Base-by-base conservation (phyloP, 768 basidiomycete species). In the Boletus subcaerulescens region DNA sequence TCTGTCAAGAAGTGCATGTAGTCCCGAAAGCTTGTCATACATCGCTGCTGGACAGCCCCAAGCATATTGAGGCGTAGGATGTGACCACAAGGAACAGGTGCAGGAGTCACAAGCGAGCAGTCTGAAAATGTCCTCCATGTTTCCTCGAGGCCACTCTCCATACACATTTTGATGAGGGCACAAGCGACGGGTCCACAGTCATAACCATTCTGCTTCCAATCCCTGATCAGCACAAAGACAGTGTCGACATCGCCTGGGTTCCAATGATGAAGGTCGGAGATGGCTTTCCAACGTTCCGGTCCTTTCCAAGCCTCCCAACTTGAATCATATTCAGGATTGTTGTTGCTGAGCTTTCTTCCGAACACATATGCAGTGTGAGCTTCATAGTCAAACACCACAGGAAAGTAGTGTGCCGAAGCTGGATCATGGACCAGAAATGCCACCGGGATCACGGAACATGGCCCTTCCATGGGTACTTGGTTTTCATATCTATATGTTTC, bases 181-280 rank as follows among this genome's bases (percentile, higher is more conserved):
- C 43, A 50, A 5, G 38, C 14, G 13, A 45, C 50, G 1, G 54
- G 54, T n/a, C 54, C 48, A 45, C 48, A 55, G 33, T 55, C 43
- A 33, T 55, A 55, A 2, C 54, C 54, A 55, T 55, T 55, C 26
- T 55, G 54, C 5, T 3, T 22, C 54, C 54, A 54, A 11, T 57
- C 52, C 15, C 24, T 33, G 1, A 5, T 11, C 3, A 33, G 3
- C 3, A 55, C 36, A 0, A 20, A 1, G 17, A 55, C 38, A 3
- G 3, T 6, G 1, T 45, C 38, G 3, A 35, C 3, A 33, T 53
- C 26, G 5, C 31, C 41, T 7, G 29, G 29, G 26, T 48, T 11
- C 51, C 56, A 57, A 1, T 9, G 2, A 14, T 57, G 46, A 22
- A 57, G 51, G 8, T 53, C 17, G 1, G 56, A 46, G 5, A 48